These are phyloP conservation scores for Kodamaea lidongshanica DNA, from an alignment of 805 yeast genomes.

Conservation along the genomic window DNA sequence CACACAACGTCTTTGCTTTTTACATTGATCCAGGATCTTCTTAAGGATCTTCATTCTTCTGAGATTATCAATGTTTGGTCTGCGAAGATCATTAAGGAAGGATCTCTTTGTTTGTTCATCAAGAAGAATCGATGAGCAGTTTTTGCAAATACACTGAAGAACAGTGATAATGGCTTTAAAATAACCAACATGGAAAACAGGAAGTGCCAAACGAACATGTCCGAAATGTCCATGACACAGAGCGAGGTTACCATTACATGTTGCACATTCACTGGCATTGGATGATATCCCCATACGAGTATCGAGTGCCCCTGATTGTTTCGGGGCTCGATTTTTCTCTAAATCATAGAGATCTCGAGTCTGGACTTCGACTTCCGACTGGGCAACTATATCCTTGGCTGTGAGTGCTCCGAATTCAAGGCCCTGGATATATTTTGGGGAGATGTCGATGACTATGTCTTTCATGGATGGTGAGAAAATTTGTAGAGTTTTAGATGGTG, in stretches of 20 bases:
- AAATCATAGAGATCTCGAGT: slow-evolving; percentile 89
- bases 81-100: slow-evolving; percentile 71
- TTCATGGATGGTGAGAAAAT: slow-evolving; percentile 37
- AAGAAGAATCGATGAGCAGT: slow-evolving; percentile 71
- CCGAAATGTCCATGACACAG: slow-evolving; percentile 99
- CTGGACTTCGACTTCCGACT: slow-evolving; percentile 88
- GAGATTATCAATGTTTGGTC: slow-evolving; percentile 84
- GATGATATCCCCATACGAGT: slow-evolving; percentile 91
- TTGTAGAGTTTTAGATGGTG: slow-evolving; percentile 79
- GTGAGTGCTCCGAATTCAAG: slow-evolving; percentile 90
- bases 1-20: slow-evolving; percentile 87
- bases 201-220: slow-evolving; percentile 84
- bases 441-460: slow-evolving; percentile 60
- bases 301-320: slow-evolving; percentile 82
- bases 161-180: slow-evolving; percentile 87
- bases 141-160: slow-evolving; percentile 85
- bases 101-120: slow-evolving; percentile 66
- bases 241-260: slow-evolving; percentile 88
- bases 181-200: slow-evolving; percentile 96
- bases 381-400: slow-evolving; percentile 84
- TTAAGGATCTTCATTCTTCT: slow-evolving; percentile 86
- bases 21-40: slow-evolving; percentile 83
- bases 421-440: slow-evolving; percentile 87
- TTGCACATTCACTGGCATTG: slow-evolving; percentile 75
- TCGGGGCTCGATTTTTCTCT: slow-evolving; percentile 83